Conservation (phyloP, 2,329 filamentous ascomycete species). For the Neonectria faginata region DNA sequence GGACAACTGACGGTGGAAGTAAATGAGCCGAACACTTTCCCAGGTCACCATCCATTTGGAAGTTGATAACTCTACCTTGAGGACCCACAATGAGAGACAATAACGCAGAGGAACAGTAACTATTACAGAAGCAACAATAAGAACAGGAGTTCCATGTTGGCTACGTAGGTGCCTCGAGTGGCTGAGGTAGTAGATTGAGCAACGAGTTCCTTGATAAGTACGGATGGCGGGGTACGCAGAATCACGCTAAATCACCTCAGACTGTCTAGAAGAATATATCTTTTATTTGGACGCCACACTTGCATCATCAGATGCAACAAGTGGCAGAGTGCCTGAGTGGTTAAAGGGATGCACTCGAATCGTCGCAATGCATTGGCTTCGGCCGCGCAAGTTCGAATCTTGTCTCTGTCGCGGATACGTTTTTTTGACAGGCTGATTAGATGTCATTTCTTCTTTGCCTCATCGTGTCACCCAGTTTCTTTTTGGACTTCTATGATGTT, state of each 20-base stretch:
- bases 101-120: too few species aligned
- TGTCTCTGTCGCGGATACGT: slow-evolving; percentile 30
- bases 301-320: slow-evolving; percentile 7
- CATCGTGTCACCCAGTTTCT: not conserved
- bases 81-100: too few species aligned
- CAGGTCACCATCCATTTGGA: too few species aligned
- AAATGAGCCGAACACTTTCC: too few species aligned
- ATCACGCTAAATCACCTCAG: not conserved
- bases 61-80: too few species aligned
- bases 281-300: not conserved
- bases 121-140: too few species aligned
- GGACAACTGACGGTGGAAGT: too few species aligned
- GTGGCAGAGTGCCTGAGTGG: slow-evolving; percentile 33
- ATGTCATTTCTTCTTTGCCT: not conserved
- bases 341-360: slow-evolving; percentile 35
- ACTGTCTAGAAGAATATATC: not conserved
- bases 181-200: too few species aligned
- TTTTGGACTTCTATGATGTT: not conserved
- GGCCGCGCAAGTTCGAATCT: slow-evolving; percentile 35
- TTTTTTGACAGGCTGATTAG: not conserved
- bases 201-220: too few species aligned
- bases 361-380: slow-evolving; percentile 32
- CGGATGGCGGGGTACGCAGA: too few species aligned
- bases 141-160: too few species aligned
- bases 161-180: too few species aligned